Base-by-base conservation (phyloP, 139 green algal genomes). In the Tetratostichococcus sp. region DNA sequence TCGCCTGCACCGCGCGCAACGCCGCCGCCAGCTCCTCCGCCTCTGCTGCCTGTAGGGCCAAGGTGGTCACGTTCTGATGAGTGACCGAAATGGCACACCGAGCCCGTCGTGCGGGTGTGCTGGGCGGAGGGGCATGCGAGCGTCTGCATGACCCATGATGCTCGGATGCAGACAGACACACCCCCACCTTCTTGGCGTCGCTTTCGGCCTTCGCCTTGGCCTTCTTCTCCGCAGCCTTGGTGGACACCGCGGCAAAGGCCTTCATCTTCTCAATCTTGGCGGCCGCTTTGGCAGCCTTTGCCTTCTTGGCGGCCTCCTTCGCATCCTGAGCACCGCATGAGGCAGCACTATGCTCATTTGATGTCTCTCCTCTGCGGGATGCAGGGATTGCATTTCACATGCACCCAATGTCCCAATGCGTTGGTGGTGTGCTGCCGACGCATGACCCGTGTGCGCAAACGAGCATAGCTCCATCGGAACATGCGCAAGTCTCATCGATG, bases 211-310 rank as follows among this genome's bases (percentile, higher is more conserved):
- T 67, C 6, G 79, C 78, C 42, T 91, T 92, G 30, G 77, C 83
- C 71, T 85, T 85, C 79, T 94, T 95, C 74, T 92, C 88, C 21
- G 89, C 90, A 67, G 85, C 75, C 79, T 96, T 96, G 71, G 89
- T 90, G 1, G 90, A 90, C 82, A 81, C 26, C 42, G 70, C 35
- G 4, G n/a, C 6, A 67, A 33, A 19, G 58, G 39, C 19, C 68
- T 35, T 28, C 3, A 73, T 2, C 16, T 39, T 69, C 69, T 62
- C 50, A n/a, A 17, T 17, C 50, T 62, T 62, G 11, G 50, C 26
- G 1, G 30, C 39, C 1, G 11, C 50, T 30, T n/a, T 50, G 4
- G n/a, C 50, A 57, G 6, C 5, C 11, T 58, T n/a, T 26, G n/a
- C 26, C 42, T 75, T 4, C 3, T 30, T 69, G 30, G 5, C 23